Percentiles rank a stretch among this genome's conserved stretches.
Evolutionary conservation across 495 filamentous ascomycete species (phyloP).

Genomic region (Opeltia flavorubescens): DNA sequence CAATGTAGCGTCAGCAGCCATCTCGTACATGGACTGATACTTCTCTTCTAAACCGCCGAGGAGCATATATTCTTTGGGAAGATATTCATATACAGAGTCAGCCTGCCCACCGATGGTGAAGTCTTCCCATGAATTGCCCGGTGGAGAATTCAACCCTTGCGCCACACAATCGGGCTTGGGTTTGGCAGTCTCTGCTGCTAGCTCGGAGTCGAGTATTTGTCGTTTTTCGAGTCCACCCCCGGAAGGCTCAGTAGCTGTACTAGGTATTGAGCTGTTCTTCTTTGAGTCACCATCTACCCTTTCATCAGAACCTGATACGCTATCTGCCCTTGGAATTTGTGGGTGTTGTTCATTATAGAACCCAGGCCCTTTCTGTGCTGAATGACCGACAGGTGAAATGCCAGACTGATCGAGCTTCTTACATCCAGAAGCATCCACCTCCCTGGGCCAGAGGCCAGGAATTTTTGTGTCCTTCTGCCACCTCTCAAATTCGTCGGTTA

Average conservation of each 20-base stretch:
- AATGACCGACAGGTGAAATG: neutral
- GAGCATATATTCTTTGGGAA: conserved; percentile 65
- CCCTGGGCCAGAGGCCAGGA: conserved; percentile 72
- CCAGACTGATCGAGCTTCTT: conserved; percentile 19
- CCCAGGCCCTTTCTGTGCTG: neutral
- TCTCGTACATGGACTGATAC: conserved; percentile 71
- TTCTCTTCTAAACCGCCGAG: conserved; percentile 71
- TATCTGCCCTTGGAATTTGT: neutral
- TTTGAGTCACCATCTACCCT: neutral
- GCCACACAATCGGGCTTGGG: conserved; percentile 31
- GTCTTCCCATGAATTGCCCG: conserved; percentile 9
- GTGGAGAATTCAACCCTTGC: conserved; percentile 33
- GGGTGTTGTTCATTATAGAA: neutral
- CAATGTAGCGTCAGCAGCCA: conserved; percentile 51
- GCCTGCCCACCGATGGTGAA: conserved; percentile 59
- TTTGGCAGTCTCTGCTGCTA: neutral
- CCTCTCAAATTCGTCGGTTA: conserved; percentile 74
- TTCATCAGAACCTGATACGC: neutral
- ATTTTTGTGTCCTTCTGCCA: conserved; percentile 62
- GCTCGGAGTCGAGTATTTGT: neutral
- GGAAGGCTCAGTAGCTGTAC: neutral
- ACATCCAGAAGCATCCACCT: conserved; percentile 66
- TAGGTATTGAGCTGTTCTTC: neutral
- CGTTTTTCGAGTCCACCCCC: neutral
- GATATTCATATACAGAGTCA: conserved; percentile 90